Base-by-base conservation (phyloP, 208 protist species). In the Tritrichomonas foetus region DNA sequence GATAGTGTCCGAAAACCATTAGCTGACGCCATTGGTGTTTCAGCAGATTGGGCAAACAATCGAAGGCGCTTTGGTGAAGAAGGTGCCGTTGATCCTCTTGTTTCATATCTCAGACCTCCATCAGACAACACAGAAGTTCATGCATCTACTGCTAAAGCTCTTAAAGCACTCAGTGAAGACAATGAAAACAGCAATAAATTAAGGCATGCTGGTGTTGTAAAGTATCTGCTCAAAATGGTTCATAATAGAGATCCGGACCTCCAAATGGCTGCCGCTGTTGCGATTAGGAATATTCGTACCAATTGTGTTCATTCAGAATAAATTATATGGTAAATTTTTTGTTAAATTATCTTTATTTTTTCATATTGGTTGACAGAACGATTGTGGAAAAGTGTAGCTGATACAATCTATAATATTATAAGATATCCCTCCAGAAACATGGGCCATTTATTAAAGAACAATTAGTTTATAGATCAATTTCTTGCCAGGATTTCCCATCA, bases 261-360 rank as follows among this genome's bases (percentile, higher is more conserved):
- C 1, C 78, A 89, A 39, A 89, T 89, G 78, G 78, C 78, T 57
- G 78, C 78, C 57, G 78, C 78, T 61, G 78, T 89, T 61, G 78
- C 78, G 1, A 89, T 89, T 39, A 89, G 78, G 57, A 89, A 89
- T 49, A 89, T 89, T 89, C 25, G 78, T 57, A 89, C 78, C 8
- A 89, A 89, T 69, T 69, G 64, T 69, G 64, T 11, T 33, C 64
- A 61, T 61, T 22, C 53, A 61, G 53, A 61, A 61, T 61, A 61
- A 61, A 61, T 61, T 61, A 5, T 61, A 22, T 22, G 5, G 5
- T 61, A 61, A 22, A 61, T 61, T 61, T n/a, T n/a, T n/a, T n/a
- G n/a, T n/a, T n/a, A n/a, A n/a, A n/a, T n/a, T n/a, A n/a, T n/a
- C n/a, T n/a, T n/a, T n/a, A n/a, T n/a, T n/a, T n/a, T n/a, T n/a